Evolutionary conservation across 1,284 basidiomycete species (phyloP), one percentile per base, ranked within the genome.

Genomic region (Athelia psychrophila): DNA sequence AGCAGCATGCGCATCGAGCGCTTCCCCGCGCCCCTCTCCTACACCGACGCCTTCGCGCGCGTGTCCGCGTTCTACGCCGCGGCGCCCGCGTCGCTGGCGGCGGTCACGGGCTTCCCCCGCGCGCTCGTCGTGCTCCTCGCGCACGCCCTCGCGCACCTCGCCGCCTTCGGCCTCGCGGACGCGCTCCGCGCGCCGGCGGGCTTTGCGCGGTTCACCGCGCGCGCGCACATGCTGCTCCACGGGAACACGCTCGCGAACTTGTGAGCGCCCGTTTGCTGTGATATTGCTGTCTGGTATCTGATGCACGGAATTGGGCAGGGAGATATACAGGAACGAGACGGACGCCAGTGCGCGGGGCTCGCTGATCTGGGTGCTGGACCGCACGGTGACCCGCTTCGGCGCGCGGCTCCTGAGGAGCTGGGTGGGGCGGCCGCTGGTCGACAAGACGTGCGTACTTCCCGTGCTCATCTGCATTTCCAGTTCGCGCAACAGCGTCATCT

Each of bases 301-400:
- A n/a, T n/a, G n/a, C n/a, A n/a, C n/a, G n/a, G n/a, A n/a, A n/a
- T n/a, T n/a, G n/a, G 10, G 25, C 58, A 85, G 83, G 48, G 94
- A 97, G 66, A 84, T 97, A n/a, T 95, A 92, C 64, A 80, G 83
- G 25, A 97, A 97, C 60, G 87, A 93, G 60, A 94, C 93, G 1
- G 88, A 95, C 64, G 81, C 81, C 48, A 81, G 80, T 8, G 74
- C 79, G 20, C 79, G 75, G 49, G 96, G 95, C 1, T 92, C 91
- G 36, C 69, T 99, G 44, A 75, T 98, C 54, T 92, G 87, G 84
- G 78, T 96, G 2, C 73, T 99, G 47, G 90, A 98, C 72, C 83
- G 84, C 58, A 94, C 93, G 33, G 83, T 83, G 57, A 98, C 96
- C 0, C 83, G 81, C 53, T 97, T 98, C 76, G 96, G 96, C 3